Evolutionary conservation across 768 basidiomycete species (phyloP).

Genomic region (Tylopilus rubrobrunneus): DNA sequence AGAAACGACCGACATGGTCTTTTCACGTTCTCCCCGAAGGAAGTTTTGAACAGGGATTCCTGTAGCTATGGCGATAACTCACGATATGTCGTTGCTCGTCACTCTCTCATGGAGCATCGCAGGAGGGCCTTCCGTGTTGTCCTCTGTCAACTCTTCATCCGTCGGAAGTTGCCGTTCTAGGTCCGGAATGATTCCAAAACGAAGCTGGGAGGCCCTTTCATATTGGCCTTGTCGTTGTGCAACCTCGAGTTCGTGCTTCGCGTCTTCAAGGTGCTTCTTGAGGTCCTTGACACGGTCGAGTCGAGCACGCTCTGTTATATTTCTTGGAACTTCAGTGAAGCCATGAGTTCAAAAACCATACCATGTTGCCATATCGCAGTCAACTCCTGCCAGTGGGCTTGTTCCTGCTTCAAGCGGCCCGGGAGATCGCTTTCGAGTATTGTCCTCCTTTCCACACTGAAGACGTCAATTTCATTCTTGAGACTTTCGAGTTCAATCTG

Average conservation of each 20-base stretch:
- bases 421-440: conserved; percentile 67
- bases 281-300: conserved; percentile 68
- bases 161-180: conserved; percentile 67
- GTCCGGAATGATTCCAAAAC: conserved; percentile 83
- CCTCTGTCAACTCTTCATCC: conserved; percentile 44
- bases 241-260: conserved; percentile 82
- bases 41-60: conserved; percentile 89
- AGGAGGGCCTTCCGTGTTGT: conserved; percentile 39
- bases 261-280: conserved; percentile 73
- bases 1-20: conserved; percentile 57
- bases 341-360: conserved; percentile 17
- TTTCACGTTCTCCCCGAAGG: conserved; percentile 85
- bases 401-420: conserved; percentile 53
- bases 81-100: conserved; percentile 83
- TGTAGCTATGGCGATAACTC: conserved; percentile 84
- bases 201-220: conserved; percentile 77
- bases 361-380: conserved; percentile 72
- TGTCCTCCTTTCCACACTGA: conserved; percentile 68
- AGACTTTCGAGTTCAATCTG: conserved; percentile 89
- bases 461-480: conserved; percentile 83
- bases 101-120: conserved; percentile 82
- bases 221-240: conserved; percentile 87
- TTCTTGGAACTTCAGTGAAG: background rate
- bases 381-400: conserved; percentile 59
- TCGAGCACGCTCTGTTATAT: conserved; percentile 54